Evolutionary conservation across 1,284 basidiomycete genomes (phyloP).

Genomic region (Trametes polyzona): DNA sequence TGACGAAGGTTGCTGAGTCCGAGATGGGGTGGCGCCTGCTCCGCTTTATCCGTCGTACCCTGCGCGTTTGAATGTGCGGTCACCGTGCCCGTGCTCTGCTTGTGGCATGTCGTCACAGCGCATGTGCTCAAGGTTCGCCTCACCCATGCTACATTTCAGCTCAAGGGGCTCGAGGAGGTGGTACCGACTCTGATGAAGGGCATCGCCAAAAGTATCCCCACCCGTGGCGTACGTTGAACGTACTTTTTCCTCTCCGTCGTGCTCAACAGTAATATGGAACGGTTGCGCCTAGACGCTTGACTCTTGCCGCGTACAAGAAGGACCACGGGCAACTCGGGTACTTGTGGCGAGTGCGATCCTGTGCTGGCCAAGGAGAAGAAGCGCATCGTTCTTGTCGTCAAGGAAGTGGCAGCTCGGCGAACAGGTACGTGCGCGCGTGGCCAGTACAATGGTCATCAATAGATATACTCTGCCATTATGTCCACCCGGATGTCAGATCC

Average conservation of each 20-base stretch:
- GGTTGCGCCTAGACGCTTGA: slow-evolving; percentile 55
- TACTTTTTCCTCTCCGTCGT: no score
- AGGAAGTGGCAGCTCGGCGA: slow-evolving; percentile 82
- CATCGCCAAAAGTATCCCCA: slow-evolving; percentile 40
- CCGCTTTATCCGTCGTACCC: no score
- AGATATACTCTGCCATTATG: no score
- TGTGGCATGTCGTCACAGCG: no score
- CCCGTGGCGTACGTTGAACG: slow-evolving; percentile 62
- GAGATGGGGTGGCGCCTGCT: neutral
- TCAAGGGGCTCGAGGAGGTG: no score
- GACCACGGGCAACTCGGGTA: slow-evolving; percentile 60
- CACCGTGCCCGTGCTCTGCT: no score
- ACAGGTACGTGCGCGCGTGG: slow-evolving; percentile 70
- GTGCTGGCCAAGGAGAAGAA: slow-evolving; percentile 76
- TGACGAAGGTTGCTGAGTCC: neutral
- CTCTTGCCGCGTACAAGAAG: slow-evolving; percentile 53
- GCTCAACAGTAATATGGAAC: slow-evolving; percentile 45
- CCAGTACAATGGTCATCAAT: neutral
- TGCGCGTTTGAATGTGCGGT: no score
- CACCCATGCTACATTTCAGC: no score
- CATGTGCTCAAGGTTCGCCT: no score
- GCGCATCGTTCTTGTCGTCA: slow-evolving; percentile 67
- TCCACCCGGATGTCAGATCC: neutral
- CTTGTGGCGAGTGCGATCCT: slow-evolving; percentile 85
- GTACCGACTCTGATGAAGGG: no score